phyloP scores from a whole-genome alignment of 1,284 basidiomycete species.

The Stygiomarasmius scandens region DNA sequence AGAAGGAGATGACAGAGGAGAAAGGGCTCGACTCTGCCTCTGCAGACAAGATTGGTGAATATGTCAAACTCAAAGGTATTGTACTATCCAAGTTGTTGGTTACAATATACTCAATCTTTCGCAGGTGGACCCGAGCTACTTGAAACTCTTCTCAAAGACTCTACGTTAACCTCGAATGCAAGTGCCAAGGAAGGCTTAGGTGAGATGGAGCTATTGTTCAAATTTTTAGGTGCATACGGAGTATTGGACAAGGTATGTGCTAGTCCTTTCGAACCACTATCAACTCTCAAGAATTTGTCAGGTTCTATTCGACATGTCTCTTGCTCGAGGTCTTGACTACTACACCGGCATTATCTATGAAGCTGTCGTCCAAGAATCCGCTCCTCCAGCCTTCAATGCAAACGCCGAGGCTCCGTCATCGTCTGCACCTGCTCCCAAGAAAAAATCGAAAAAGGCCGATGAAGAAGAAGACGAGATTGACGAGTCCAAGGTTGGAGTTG shows the following conservation, averaged over 20 bases:
- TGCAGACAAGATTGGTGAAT: slow-evolving; percentile 96
- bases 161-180: slow-evolving; percentile 68
- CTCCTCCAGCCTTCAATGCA: slow-evolving; percentile 79
- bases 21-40: slow-evolving; percentile 86
- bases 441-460: slow-evolving; percentile 46
- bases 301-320: slow-evolving; percentile 95
- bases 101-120: background rate
- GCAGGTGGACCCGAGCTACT: slow-evolving; percentile 82
- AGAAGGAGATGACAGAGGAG: slow-evolving; percentile 95
- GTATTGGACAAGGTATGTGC: slow-evolving; percentile 72
- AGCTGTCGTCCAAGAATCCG: slow-evolving; percentile 90
- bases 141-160: slow-evolving; percentile 72
- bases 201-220: slow-evolving; percentile 92
- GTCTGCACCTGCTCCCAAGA: slow-evolving; percentile 39
- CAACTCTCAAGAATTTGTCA: slow-evolving; percentile 29
- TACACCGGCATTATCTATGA: slow-evolving; percentile 99
- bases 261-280: slow-evolving; percentile 5
- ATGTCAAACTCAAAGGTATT: slow-evolving; percentile 91
- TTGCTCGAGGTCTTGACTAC: slow-evolving; percentile 96
- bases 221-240: slow-evolving; percentile 81
- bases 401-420: slow-evolving; percentile 50
- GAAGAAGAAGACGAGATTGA: slow-evolving; percentile 81
- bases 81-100: background rate
- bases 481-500: slow-evolving; percentile 92
- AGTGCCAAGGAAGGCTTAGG: slow-evolving; percentile 83